phyloP scores from a whole-genome alignment of 257 asterid genomes.

The Verbena officinalis region DNA sequence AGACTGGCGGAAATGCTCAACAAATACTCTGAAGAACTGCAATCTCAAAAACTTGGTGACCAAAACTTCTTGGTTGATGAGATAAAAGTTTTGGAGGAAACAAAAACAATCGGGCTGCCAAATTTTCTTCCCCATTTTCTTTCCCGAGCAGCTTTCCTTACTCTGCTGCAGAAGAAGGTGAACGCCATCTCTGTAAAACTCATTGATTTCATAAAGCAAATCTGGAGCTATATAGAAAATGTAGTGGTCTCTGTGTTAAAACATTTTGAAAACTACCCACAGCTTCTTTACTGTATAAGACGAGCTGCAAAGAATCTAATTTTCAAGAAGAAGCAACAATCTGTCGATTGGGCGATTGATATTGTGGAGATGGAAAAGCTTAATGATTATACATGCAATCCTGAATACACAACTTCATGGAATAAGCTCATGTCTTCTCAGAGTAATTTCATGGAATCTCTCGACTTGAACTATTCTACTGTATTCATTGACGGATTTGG shows the following conservation, averaged over 20 bases:
- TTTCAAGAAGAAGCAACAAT: slow-evolving; percentile 17
- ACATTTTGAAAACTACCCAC: slow-evolving; percentile 19
- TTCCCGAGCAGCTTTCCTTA: slow-evolving; percentile 11
- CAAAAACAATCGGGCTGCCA: slow-evolving; percentile 15
- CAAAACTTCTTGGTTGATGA: slow-evolving; percentile 22
- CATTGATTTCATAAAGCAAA: background rate
- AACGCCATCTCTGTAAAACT: background rate
- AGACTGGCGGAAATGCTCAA: slow-evolving; percentile 28
- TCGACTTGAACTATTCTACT: rapidly evolving
- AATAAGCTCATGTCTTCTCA: slow-evolving; percentile 21
- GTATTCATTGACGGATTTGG: background rate
- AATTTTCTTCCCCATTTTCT: slow-evolving; percentile 19
- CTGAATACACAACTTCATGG: slow-evolving; percentile 24
- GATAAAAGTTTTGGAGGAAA: slow-evolving; percentile 24
- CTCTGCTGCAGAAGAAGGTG: slow-evolving; percentile 23
- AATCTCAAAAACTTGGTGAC: background rate
- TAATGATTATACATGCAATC: slow-evolving; percentile 26
- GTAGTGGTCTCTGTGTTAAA: slow-evolving; percentile 9
- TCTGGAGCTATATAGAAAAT: slow-evolving; percentile 14
- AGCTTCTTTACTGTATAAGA: slow-evolving; percentile 4
- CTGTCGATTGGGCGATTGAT: slow-evolving; percentile 24
- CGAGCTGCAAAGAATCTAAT: slow-evolving; percentile 20
- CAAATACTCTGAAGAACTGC: slow-evolving; percentile 17
- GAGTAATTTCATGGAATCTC: background rate
- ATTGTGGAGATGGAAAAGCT: slow-evolving; percentile 34